These are phyloP conservation scores for Triangularia setosa DNA, from an alignment of 2,329 filamentous ascomycete species.

Conservation along the genomic window DNA sequence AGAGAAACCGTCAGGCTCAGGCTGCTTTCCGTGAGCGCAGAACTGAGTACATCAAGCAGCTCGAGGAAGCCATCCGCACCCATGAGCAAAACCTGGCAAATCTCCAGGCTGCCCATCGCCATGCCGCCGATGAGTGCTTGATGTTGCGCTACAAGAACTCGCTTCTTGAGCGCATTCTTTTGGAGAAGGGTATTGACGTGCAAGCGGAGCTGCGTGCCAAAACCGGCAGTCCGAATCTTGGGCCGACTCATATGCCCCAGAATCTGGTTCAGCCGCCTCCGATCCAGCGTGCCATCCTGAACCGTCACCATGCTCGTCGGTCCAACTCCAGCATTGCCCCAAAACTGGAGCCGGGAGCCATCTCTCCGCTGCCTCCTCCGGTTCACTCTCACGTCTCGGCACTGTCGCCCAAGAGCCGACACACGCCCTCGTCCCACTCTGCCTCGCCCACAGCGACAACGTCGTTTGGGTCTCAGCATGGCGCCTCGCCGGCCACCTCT, in stretches of 20 bases:
- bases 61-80: constrained; percentile 94
- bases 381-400: constrained; percentile 52
- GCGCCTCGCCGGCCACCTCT: constrained; percentile 35
- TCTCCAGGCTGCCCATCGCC: constrained; percentile 89
- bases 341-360: constrained; percentile 58
- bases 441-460: constrained; percentile 52
- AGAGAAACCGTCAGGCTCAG: constrained; percentile 94
- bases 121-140: constrained; percentile 90
- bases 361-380: constrained; percentile 41
- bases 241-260: constrained; percentile 63
- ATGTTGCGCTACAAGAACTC: constrained; percentile 99
- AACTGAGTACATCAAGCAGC: constrained; percentile 98
- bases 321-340: constrained; percentile 72
- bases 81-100: constrained; percentile 93
- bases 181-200: constrained; percentile 99
- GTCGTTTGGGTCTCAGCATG: constrained; percentile 46
- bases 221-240: constrained; percentile 79
- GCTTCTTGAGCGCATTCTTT: constrained; percentile 84
- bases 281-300: constrained; percentile 76
- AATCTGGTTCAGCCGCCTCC: constrained; percentile 69
- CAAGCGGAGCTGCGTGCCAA: constrained; percentile 93
- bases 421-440: constrained; percentile 75
- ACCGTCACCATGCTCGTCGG: constrained; percentile 69
- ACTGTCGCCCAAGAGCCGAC: constrained; percentile 66
- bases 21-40: constrained; percentile 94